phyloP scores from a whole-genome alignment of 2,329 filamentous ascomycete genomes.

The Microdochium bolleyi region DNA sequence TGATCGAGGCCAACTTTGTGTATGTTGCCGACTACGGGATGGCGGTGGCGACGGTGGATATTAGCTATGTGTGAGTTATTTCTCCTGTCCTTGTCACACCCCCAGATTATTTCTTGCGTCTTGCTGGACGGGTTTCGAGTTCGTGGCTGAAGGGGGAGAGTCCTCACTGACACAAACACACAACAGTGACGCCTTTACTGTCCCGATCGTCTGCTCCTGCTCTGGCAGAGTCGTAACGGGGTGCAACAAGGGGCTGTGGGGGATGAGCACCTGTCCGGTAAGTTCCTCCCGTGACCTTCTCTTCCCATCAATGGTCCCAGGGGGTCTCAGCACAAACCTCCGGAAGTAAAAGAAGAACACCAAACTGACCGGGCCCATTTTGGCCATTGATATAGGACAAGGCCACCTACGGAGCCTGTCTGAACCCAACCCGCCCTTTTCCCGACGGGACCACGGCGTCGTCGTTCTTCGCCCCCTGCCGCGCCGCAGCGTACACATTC shows the following conservation, averaged over 20 bases:
- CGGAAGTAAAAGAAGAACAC: too few relatives aligned
- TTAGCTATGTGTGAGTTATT: not conserved
- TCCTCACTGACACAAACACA: not conserved
- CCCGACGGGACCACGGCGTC: not conserved
- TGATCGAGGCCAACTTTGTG: not conserved
- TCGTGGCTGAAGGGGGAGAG: too few relatives aligned
- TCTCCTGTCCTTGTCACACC: not conserved
- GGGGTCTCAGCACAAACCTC: too few relatives aligned
- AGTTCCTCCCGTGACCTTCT: not conserved
- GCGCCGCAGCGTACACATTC: not conserved
- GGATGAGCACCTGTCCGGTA: not conserved
- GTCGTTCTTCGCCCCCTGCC: not conserved
- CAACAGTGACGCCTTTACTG: not conserved
- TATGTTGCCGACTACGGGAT: not conserved
- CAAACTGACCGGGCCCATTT: not conserved
- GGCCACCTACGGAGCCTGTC: not conserved
- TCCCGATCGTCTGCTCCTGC: not conserved
- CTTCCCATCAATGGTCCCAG: too few relatives aligned
- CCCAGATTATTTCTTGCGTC: too few relatives aligned
- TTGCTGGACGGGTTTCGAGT: too few relatives aligned
- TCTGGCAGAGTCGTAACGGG: not conserved
- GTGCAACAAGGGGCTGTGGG: not conserved
- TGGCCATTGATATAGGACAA: not conserved
- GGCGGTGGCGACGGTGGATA: not conserved
- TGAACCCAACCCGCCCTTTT: not conserved